A percentile compares a stretch with the other conserved stretches of the same genome.
These are phyloP conservation scores for Daphne laureola DNA, from an alignment of 441 rosid genomes.

Conservation along the genomic window DNA sequence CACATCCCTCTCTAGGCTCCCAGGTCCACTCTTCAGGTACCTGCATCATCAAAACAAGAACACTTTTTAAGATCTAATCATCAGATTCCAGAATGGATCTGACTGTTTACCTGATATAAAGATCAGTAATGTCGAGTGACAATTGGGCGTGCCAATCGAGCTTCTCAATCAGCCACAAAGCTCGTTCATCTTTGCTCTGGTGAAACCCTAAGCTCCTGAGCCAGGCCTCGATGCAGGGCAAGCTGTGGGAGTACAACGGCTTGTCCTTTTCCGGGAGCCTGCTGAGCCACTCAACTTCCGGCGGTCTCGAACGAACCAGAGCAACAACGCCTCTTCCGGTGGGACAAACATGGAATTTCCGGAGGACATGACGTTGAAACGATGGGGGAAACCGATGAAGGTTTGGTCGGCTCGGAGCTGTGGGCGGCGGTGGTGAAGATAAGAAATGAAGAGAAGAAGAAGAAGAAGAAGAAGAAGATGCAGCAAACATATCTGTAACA, in stretches of 20 bases:
- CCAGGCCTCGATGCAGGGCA: conserved; percentile 97
- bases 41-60: conserved; percentile 25
- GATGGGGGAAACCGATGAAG: no score
- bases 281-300: conserved; percentile 81
- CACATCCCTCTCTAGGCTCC: conserved; percentile 77
- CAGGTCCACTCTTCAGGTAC: conserved; percentile 85
- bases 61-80: not conserved
- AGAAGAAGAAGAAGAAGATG: not conserved
- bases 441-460: conserved; percentile 8
- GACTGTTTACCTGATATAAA: conserved; percentile 62
- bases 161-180: conserved; percentile 71
- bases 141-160: conserved; percentile 87
- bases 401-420: conserved; percentile 11
- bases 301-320: conserved; percentile 34
- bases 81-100: no score
- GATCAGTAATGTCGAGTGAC: conserved; percentile 84
- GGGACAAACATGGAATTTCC: no score
- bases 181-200: conserved; percentile 72
- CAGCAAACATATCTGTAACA: no score
- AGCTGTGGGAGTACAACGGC: conserved; percentile 86
- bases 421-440: conserved; percentile 4
- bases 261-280: conserved; percentile 72
- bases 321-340: conserved; percentile 12
- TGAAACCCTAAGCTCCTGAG: conserved; percentile 59
- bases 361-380: no score